Percentiles rank a stretch among this genome's conserved stretches.
These are phyloP conservation scores for Schizochytrium sp. DNA, from an alignment of 108 stramenopile genomes.

Conservation along the genomic window DNA sequence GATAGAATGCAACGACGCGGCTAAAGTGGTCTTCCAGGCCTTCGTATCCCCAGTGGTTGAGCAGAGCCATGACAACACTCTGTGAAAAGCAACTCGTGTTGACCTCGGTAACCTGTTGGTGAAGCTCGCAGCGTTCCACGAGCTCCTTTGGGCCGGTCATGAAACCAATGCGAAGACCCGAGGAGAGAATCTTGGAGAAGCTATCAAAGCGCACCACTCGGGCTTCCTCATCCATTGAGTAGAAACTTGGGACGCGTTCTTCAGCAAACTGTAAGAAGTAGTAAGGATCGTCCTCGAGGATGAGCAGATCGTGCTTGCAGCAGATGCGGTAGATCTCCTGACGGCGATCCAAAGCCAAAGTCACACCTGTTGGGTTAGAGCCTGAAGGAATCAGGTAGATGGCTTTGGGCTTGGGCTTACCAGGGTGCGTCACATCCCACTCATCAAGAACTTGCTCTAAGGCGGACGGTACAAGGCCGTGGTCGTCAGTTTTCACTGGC, in stretches of 20 bases:
- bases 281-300: constrained; percentile 81
- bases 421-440: neutral
- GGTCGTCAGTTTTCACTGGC: constrained; percentile 39
- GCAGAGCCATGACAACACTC: constrained; percentile 66
- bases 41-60: constrained; percentile 69
- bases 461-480: constrained; percentile 10
- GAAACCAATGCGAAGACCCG: constrained; percentile 79
- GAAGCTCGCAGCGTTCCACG: constrained; percentile 68
- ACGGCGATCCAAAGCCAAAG: constrained; percentile 65
- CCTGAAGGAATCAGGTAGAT: constrained; percentile 75
- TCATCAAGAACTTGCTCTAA: neutral
- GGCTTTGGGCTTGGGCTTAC: constrained; percentile 63
- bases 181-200: constrained; percentile 75
- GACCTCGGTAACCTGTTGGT: constrained; percentile 70
- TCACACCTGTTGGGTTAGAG: constrained; percentile 72
- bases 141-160: constrained; percentile 73
- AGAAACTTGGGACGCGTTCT: constrained; percentile 4
- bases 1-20: constrained; percentile 63
- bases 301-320: constrained; percentile 72
- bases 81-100: constrained; percentile 77
- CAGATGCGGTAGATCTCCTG: constrained; percentile 71
- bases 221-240: constrained; percentile 72
- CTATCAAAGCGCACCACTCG: constrained; percentile 79
- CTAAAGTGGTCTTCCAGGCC: neutral
- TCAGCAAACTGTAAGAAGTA: constrained; percentile 69